phyloP scores from a whole-genome alignment of 805 yeast genomes.

The Candida odintsovae region DNA sequence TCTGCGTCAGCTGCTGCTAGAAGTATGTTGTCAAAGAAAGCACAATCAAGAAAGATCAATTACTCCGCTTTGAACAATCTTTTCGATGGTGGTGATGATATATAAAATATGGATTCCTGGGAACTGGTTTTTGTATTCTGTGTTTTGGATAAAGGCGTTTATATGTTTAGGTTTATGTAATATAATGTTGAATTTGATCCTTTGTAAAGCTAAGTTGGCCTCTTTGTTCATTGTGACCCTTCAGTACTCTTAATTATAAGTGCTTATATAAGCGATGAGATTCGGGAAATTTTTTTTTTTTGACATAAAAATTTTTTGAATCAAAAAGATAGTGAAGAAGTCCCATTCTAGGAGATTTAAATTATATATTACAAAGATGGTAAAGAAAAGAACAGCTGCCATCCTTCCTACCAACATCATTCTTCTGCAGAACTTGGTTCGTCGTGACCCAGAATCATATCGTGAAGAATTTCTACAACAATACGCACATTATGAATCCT shows the following conservation, averaged over 20 bases:
- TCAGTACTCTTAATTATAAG: too few relatives aligned
- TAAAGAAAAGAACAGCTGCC: conserved; percentile 84
- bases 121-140: background rate
- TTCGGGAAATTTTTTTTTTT: conserved; percentile 4
- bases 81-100: conserved; percentile 20
- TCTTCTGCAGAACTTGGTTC: conserved; percentile 82
- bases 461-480: conserved; percentile 92
- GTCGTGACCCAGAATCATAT: conserved; percentile 91
- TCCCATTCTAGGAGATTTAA: background rate
- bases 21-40: conserved; percentile 66
- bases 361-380: conserved; percentile 45
- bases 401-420: conserved; percentile 89
- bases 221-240: too few relatives aligned
- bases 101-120: background rate
- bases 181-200: background rate
- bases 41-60: conserved; percentile 84
- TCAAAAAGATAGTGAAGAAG: background rate
- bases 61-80: conserved; percentile 69
- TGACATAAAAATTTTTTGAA: conserved; percentile 1
- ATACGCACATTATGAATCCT: conserved; percentile 85
- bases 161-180: background rate
- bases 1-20: conserved; percentile 79
- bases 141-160: conserved; percentile 14
- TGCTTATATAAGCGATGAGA: conserved; percentile 19
- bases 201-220: too few relatives aligned